Evolutionary conservation across 148 eudicot genomes (phyloP).

Genomic region (Nepenthes mirabilis): DNA sequence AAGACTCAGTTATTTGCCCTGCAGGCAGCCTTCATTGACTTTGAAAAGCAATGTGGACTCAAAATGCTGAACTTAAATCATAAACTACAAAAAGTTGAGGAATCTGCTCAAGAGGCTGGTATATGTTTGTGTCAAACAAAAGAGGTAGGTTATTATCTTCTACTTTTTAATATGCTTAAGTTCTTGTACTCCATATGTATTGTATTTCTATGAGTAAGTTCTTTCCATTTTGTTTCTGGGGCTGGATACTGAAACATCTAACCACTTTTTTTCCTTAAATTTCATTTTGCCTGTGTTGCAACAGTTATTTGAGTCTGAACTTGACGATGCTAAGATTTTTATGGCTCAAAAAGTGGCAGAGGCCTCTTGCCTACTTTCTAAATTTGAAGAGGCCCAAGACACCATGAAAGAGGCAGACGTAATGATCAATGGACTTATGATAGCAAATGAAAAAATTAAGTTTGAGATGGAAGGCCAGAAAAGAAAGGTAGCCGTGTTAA

Average conservation of each 20-base stretch:
- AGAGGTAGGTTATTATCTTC: slow-evolving; percentile 30
- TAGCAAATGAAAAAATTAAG: slow-evolving; percentile 61
- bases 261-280: background rate
- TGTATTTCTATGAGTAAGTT: background rate
- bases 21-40: slow-evolving; percentile 36
- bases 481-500: slow-evolving; percentile 18
- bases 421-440: slow-evolving; percentile 63
- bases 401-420: slow-evolving; percentile 71
- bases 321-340: slow-evolving; percentile 45
- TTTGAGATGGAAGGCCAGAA: slow-evolving; percentile 44
- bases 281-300: background rate
- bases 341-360: slow-evolving; percentile 58
- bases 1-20: slow-evolving; percentile 30
- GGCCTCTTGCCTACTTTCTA: slow-evolving; percentile 53
- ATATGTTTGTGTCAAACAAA: slow-evolving; percentile 36
- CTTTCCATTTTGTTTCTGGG: background rate
- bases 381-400: slow-evolving; percentile 69
- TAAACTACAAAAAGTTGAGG: slow-evolving; percentile 40
- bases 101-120: slow-evolving; percentile 25
- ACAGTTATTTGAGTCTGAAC: slow-evolving; percentile 59
- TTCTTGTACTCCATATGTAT: background rate
- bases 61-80: slow-evolving; percentile 33
- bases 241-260: background rate
- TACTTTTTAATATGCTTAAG: background rate
- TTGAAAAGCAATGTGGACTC: slow-evolving; percentile 36